Percentiles rank a stretch among this genome's conserved stretches.
Evolutionary conservation across 2,329 filamentous ascomycete species (phyloP).

Genomic region (Cadophora luteo-olivacea): DNA sequence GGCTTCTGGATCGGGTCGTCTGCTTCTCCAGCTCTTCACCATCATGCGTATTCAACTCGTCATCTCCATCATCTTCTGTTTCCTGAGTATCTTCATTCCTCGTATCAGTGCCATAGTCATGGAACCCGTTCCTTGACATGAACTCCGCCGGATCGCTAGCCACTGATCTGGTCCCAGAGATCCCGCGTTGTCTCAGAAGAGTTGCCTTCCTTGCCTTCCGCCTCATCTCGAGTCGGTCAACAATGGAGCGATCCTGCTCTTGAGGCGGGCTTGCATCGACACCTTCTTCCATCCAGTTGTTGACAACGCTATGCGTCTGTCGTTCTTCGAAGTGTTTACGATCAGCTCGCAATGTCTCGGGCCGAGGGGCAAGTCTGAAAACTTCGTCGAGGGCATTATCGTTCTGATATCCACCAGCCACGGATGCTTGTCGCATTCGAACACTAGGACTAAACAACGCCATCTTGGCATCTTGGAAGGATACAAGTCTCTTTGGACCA

Average conservation of each 20-base stretch:
- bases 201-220: constrained; percentile 41
- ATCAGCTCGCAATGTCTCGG: constrained; percentile 62
- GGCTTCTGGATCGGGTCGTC: constrained; percentile 42
- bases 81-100: constrained; percentile 36
- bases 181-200: constrained; percentile 45
- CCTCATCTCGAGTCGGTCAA: constrained; percentile 61
- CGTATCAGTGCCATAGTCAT: constrained; percentile 28
- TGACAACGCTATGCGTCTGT: constrained; percentile 81
- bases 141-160: constrained; percentile 70
- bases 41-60: constrained; percentile 85
- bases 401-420: constrained; percentile 88
- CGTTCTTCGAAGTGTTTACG: constrained; percentile 68
- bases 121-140: constrained; percentile 51
- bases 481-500: constrained; percentile 56
- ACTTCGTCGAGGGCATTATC: constrained; percentile 91
- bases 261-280: constrained; percentile 61
- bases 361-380: constrained; percentile 75
- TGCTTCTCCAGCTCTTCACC: constrained; percentile 59
- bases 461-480: constrained; percentile 59
- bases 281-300: constrained; percentile 86
- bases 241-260: constrained; percentile 64
- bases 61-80: constrained; percentile 67
- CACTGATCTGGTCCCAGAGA: constrained; percentile 59
- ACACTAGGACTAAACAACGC: constrained; percentile 76
- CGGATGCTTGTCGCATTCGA: constrained; percentile 82